Percentiles rank a stretch among this genome's conserved stretches.
phyloP scores from a whole-genome alignment of 306 rosid species.

The Prunus mume region DNA sequence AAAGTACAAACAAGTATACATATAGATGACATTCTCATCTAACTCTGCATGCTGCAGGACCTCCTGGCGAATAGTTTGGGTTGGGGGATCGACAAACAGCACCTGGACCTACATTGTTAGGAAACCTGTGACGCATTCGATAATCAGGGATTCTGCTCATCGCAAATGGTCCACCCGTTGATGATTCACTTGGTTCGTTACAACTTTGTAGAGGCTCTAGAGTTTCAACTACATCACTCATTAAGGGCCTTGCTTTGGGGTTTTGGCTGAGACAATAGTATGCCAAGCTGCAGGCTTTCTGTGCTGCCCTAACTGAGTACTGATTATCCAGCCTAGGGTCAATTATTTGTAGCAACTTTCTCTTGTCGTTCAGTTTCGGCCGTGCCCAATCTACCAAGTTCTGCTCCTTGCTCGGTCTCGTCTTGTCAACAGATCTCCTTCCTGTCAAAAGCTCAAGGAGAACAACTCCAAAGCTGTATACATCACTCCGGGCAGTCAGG shows the following conservation, averaged over 20 bases:
- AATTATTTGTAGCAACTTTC: constrained; percentile 90
- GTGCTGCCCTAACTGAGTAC: constrained; percentile 94
- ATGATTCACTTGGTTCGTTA: constrained; percentile 52
- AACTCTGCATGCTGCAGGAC: constrained; percentile 79
- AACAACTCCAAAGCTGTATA: constrained; percentile 97
- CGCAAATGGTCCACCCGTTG: constrained; percentile 59
- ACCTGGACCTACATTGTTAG: constrained; percentile 76
- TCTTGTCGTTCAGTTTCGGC: constrained; percentile 94
- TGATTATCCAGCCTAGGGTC: constrained; percentile 94
- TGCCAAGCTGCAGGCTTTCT: constrained; percentile 99
- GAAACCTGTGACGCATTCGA: constrained; percentile 67
- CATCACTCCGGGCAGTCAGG: constrained; percentile 96
- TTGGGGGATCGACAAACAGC: constrained; percentile 83
- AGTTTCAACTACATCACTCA: constrained; percentile 98
- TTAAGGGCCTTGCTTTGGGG: constrained; percentile 99
- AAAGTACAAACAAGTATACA: constrained; percentile 35
- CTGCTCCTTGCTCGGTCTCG: constrained; percentile 93
- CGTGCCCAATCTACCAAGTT: constrained; percentile 99
- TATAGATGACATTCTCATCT: constrained; percentile 50
- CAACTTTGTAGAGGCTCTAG: constrained; percentile 91
- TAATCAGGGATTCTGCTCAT: constrained; percentile 64
- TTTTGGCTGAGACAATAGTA: constrained; percentile 97
- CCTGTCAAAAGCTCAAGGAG: constrained; percentile 98
- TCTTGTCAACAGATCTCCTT: constrained; percentile 90
- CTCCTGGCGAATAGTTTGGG: constrained; percentile 83